phyloP scores from a whole-genome alignment of 768 basidiomycete species.

The Collybiopsis confluens region DNA sequence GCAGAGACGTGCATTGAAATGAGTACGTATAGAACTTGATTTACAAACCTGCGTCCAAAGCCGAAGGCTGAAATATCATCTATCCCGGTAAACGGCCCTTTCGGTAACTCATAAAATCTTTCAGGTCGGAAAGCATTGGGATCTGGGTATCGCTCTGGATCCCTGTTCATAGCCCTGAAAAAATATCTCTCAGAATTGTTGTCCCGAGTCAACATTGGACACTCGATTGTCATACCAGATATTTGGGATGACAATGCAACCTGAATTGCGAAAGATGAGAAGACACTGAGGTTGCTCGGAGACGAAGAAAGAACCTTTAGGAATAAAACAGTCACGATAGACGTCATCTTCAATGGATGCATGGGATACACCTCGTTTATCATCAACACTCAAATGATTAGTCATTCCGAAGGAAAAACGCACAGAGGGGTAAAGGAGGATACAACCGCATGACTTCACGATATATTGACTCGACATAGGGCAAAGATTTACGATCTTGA shows the following conservation, averaged over 20 bases:
- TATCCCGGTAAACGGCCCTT: too few relatives aligned
- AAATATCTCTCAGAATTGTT: too few relatives aligned
- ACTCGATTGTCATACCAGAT: too few relatives aligned
- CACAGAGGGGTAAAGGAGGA: neutral
- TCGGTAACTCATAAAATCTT: too few relatives aligned
- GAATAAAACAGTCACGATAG: conserved; percentile 14
- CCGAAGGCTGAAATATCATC: too few relatives aligned
- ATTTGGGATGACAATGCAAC: too few relatives aligned
- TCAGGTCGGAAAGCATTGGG: too few relatives aligned
- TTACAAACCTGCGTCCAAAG: neutral
- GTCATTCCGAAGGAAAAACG: neutral
- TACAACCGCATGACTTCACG: neutral
- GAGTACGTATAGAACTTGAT: neutral
- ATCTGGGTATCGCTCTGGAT: too few relatives aligned
- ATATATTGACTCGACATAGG: conserved; percentile 29
- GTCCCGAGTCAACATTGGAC: too few relatives aligned
- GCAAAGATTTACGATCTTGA: conserved; percentile 28
- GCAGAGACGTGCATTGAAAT: neutral
- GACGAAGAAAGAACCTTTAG: conserved; percentile 17
- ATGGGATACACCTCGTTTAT: conserved; percentile 9
- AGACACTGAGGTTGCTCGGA: too few relatives aligned
- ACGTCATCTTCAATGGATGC: conserved; percentile 17
- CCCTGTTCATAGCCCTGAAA: too few relatives aligned
- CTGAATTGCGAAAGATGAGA: too few relatives aligned
- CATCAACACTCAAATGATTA: neutral